Evolutionary conservation across 176 grass and related monocot genomes (phyloP).

Genomic region (Oryza australiensis): DNA sequence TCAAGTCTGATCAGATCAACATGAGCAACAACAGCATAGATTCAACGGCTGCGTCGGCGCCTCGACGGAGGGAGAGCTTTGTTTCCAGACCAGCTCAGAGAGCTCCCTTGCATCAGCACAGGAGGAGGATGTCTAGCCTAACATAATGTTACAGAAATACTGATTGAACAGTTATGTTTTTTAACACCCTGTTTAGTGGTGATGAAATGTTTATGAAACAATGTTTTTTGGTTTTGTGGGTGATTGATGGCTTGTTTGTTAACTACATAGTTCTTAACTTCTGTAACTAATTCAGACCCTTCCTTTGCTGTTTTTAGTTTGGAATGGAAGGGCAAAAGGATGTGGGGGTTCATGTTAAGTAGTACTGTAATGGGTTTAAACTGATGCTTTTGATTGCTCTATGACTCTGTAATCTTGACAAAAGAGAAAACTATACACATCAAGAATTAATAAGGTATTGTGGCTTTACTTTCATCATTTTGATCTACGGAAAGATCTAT

Average conservation of each 20-base stretch:
- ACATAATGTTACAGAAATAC: slow-evolving; percentile 38
- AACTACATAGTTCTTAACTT: slow-evolving; percentile 20
- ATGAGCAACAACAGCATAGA: slow-evolving; percentile 59
- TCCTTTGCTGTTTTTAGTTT: slow-evolving; percentile 60
- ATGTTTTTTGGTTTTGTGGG: background rate
- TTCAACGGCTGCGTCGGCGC: slow-evolving; percentile 46
- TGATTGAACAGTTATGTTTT: slow-evolving; percentile 33
- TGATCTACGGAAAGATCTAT: background rate
- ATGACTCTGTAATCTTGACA: background rate
- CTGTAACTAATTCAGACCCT: slow-evolving; percentile 39
- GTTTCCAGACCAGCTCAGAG: slow-evolving; percentile 39
- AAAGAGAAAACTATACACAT: background rate
- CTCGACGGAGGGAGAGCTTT: slow-evolving; percentile 46
- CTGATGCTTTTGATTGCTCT: background rate
- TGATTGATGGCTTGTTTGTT: slow-evolving; percentile 21
- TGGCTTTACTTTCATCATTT: background rate
- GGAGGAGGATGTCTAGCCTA: slow-evolving; percentile 74
- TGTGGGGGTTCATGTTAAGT: slow-evolving; percentile 28
- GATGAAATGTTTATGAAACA: slow-evolving; percentile 5
- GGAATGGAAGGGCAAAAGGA: slow-evolving; percentile 34
- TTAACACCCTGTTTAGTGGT: slow-evolving; percentile 31
- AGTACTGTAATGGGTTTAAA: slow-evolving; percentile 19
- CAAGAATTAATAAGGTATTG: background rate
- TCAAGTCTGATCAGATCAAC: slow-evolving; percentile 43
- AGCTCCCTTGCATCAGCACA: slow-evolving; percentile 62